A percentile compares a stretch with the other conserved stretches of the same genome.
phyloP scores from a whole-genome alignment of 768 basidiomycete genomes.

The Mycena sanguinolenta region DNA sequence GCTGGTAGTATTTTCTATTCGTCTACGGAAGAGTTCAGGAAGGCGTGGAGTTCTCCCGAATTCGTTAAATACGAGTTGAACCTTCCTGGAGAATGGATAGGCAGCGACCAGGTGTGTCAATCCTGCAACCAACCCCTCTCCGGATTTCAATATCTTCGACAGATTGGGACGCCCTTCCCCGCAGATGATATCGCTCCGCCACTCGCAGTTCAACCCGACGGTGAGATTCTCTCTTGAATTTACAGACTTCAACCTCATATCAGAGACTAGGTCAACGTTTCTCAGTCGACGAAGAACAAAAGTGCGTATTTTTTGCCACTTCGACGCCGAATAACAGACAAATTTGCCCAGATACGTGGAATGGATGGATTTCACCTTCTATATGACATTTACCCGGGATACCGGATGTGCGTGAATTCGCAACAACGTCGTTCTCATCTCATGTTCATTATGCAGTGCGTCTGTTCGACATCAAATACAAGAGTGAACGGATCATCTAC shows the following conservation, averaged over 20 bases:
- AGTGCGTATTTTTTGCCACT: background rate
- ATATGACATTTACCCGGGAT: constrained; percentile 64
- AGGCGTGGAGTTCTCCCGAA: constrained; percentile 37
- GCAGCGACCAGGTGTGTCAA: constrained; percentile 33
- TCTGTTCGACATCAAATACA: constrained; percentile 47
- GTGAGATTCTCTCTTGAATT: background rate
- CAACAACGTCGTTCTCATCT: constrained; percentile 48
- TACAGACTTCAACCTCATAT: constrained; percentile 1
- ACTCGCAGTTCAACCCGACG: constrained; percentile 36
- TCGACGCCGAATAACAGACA: background rate
- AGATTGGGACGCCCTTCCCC: constrained; percentile 18
- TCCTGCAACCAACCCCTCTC: background rate
- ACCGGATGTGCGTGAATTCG: constrained; percentile 52
- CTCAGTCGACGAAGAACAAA: constrained; percentile 32
- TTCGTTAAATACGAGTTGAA: constrained; percentile 38
- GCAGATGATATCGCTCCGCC: constrained; percentile 35
- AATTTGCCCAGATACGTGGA: constrained; percentile 34
- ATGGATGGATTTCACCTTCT: constrained; percentile 43
- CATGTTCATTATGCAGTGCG: constrained; percentile 10
- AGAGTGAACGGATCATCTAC: constrained; percentile 65
- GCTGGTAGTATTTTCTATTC: constrained; percentile 35
- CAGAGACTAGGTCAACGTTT: constrained; percentile 32
- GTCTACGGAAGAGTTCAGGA: constrained; percentile 37
- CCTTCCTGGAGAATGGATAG: constrained; percentile 37
- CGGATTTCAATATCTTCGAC: background rate